A percentile compares a stretch with the other conserved stretches of the same genome.
Conservation (phyloP, 805 yeast genomes). For the Starmerella scarabaei region DNA sequence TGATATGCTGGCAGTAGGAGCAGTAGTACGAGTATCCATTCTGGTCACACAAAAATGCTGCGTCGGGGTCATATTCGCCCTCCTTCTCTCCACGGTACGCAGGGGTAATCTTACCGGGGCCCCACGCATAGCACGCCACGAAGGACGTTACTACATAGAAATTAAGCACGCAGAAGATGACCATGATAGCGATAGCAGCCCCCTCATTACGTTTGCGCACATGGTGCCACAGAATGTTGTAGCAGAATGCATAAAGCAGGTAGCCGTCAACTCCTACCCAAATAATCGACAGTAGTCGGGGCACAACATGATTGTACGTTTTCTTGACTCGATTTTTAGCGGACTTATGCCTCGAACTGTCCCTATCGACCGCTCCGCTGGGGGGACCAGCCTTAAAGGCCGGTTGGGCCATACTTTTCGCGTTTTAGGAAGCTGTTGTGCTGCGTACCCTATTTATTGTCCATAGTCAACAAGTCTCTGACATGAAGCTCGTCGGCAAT, state of each 20-base stretch:
- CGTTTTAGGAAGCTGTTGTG: background rate
- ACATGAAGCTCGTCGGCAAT: background rate
- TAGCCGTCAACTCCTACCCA: conserved; percentile 17
- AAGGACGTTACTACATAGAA: conserved; percentile 28
- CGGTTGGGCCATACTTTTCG: background rate
- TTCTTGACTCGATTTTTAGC: background rate
- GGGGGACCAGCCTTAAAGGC: conserved; percentile 9
- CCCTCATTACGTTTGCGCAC: conserved; percentile 6
- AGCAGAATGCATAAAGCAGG: conserved; percentile 18
- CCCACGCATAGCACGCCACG: conserved; percentile 34
- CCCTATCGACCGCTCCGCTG: conserved; percentile 1
- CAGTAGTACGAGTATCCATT: conserved; percentile 74
- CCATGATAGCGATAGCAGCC: conserved; percentile 17
- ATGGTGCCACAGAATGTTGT: conserved; percentile 15
- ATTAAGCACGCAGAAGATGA: conserved; percentile 10
- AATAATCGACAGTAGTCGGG: background rate
- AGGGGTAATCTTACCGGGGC: conserved; percentile 43
- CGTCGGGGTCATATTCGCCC: conserved; percentile 9
- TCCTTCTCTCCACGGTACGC: conserved; percentile 8
- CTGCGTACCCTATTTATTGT: background rate
- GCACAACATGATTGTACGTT: background rate
- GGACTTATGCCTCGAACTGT: background rate
- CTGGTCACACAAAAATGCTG: conserved; percentile 48
- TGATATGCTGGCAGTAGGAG: conserved; percentile 48
- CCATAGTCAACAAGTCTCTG: background rate